Conservation (phyloP, 225 moss, liverwort and hornwort species). For the Climacium dendroides region DNA sequence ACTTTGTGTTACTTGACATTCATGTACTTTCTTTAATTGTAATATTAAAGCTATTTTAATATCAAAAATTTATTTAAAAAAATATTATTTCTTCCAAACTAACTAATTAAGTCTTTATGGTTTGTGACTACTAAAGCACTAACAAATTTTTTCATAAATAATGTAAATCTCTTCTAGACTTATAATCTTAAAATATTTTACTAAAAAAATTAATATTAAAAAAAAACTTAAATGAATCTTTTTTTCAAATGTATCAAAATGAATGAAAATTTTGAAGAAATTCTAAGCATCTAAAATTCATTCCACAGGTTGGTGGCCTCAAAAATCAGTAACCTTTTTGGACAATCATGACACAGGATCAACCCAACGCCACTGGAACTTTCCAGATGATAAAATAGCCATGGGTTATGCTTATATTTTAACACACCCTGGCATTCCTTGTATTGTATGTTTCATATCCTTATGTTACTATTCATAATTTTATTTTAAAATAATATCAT, state of each 20-base stretch:
- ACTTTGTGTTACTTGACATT: too few species aligned
- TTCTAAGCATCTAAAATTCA: not conserved
- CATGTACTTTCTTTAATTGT: too few species aligned
- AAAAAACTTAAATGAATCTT: not conserved
- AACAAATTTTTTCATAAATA: not conserved
- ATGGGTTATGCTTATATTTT: constrained; percentile 44
- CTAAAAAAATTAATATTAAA: too few species aligned
- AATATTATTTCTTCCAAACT: too few species aligned
- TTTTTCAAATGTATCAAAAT: not conserved
- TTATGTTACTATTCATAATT: not conserved
- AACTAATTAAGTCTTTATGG: too few species aligned
- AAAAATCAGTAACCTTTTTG: constrained; percentile 31
- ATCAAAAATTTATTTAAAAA: too few species aligned
- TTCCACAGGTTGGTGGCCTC: constrained; percentile 30
- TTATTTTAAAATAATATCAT: not conserved
- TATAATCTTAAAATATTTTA: not conserved
- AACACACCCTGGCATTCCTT: constrained; percentile 41
- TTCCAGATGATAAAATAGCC: constrained; percentile 29
- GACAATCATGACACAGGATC: constrained; percentile 48
- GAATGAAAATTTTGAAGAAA: not conserved
- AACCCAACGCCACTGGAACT: constrained; percentile 36
- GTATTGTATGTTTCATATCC: constrained; percentile 13
- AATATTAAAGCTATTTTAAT: too few species aligned
- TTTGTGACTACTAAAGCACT: not conserved
- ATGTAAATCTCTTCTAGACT: not conserved